phyloP scores from a whole-genome alignment of 805 yeast species.

The Groenewaldozyma tartarivorans region DNA sequence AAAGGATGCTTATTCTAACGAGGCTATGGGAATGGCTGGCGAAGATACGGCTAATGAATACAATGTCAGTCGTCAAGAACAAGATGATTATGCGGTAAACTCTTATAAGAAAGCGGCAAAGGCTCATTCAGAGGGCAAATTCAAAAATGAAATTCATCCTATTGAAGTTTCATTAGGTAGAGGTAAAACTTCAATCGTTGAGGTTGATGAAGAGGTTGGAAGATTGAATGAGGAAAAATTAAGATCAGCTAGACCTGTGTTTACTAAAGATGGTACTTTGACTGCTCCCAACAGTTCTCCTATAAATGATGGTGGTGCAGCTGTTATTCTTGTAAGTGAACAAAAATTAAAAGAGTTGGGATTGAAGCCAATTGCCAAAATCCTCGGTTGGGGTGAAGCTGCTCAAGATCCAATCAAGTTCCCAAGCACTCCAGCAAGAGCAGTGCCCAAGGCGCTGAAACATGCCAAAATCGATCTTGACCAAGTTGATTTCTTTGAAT shows the following conservation, averaged over 20 bases:
- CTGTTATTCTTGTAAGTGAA: slow-evolving; percentile 79
- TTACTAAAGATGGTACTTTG: slow-evolving; percentile 91
- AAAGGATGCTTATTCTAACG: slow-evolving; percentile 78
- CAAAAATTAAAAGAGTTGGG: slow-evolving; percentile 75
- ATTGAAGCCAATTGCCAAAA: slow-evolving; percentile 80
- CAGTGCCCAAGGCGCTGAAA: slow-evolving; percentile 91
- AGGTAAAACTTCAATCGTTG: slow-evolving; percentile 63
- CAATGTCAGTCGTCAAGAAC: slow-evolving; percentile 67
- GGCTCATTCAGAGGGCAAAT: slow-evolving; percentile 77
- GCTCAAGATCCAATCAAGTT: slow-evolving; percentile 92
- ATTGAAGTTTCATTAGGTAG: slow-evolving; percentile 81
- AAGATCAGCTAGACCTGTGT: slow-evolving; percentile 82
- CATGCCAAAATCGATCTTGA: slow-evolving; percentile 60
- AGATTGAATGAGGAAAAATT: slow-evolving; percentile 73
- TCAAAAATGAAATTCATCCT: slow-evolving; percentile 74
- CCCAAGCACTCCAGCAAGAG: slow-evolving; percentile 91
- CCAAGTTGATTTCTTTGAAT: slow-evolving; percentile 83
- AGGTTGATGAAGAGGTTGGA: slow-evolving; percentile 73
- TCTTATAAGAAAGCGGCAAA: slow-evolving; percentile 80
- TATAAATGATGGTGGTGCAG: slow-evolving; percentile 97
- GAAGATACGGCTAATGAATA: slow-evolving; percentile 91
- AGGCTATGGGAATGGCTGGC: slow-evolving; percentile 95
- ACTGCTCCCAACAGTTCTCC: slow-evolving; percentile 97
- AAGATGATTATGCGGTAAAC: slow-evolving; percentile 77
- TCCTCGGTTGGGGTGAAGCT: slow-evolving; percentile 96